Percentiles rank a stretch among this genome's conserved stretches.
phyloP scores from a whole-genome alignment of 2,329 filamentous ascomycete genomes.

The Talaromyces sp. region DNA sequence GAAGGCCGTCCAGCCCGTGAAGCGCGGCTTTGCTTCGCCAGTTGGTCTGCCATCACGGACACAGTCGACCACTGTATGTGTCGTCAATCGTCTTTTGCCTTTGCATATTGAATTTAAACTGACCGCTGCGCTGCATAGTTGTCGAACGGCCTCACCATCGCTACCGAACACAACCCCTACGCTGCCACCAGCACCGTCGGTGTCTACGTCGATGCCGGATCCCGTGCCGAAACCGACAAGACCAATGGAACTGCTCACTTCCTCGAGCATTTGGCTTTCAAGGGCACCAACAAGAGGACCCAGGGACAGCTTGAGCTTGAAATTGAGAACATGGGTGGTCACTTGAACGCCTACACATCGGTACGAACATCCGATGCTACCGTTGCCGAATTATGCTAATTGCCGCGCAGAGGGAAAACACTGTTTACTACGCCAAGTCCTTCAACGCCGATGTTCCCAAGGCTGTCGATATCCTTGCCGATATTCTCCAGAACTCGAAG shows the following conservation, averaged over 20 bases:
- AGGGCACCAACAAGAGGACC: constrained; percentile 91
- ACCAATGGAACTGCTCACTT: constrained; percentile 99
- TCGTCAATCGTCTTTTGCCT: not conserved
- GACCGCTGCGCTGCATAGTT: constrained; percentile 9
- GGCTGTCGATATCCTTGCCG: constrained; percentile 95
- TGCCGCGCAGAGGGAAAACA: constrained; percentile 79
- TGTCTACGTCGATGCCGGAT: constrained; percentile 99
- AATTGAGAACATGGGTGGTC: constrained; percentile 99
- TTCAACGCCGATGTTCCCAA: constrained; percentile 97
- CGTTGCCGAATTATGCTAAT: constrained; percentile 26
- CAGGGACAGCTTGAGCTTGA: constrained; percentile 98
- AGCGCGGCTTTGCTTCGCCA: constrained; percentile 86
- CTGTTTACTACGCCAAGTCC: constrained; percentile 98
- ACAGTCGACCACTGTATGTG: constrained; percentile 83
- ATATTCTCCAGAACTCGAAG: constrained; percentile 99
- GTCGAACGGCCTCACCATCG: constrained; percentile 63
- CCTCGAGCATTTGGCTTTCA: constrained; percentile 99
- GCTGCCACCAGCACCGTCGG: constrained; percentile 97
- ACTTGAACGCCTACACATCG: constrained; percentile 99
- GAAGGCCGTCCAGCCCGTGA: constrained; percentile 71
- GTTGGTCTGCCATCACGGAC: constrained; percentile 71
- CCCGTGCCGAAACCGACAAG: constrained; percentile 94
- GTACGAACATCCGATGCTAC: constrained; percentile 54
- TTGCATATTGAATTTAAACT: not conserved
- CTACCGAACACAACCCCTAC: constrained; percentile 96